These are phyloP conservation scores for Nemophila menziesii DNA, from an alignment of 257 asterid genomes.

Conservation along the genomic window DNA sequence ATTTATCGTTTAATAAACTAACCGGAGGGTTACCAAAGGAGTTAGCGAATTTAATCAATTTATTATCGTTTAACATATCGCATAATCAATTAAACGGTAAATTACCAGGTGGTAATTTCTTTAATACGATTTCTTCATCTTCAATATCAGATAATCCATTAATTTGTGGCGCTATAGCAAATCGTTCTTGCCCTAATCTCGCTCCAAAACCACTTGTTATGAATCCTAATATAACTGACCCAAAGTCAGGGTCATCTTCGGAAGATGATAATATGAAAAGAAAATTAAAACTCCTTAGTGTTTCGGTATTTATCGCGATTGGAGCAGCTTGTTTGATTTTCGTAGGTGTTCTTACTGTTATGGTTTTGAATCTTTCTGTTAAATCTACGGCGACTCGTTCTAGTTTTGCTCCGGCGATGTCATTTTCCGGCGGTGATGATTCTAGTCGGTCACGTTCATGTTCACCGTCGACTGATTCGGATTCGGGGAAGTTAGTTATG, in stretches of 20 bases:
- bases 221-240: slow-evolving; percentile 56
- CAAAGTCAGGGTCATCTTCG: slow-evolving; percentile 27
- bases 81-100: slow-evolving; percentile 82
- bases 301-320: slow-evolving; percentile 72
- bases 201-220: slow-evolving; percentile 83
- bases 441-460: slow-evolving; percentile 43
- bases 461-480: slow-evolving; percentile 45
- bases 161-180: slow-evolving; percentile 63
- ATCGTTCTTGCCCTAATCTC: slow-evolving; percentile 43
- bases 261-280: slow-evolving; percentile 46
- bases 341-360: slow-evolving; percentile 71
- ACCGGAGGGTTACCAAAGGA: slow-evolving; percentile 59
- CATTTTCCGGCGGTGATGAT: slow-evolving; percentile 63
- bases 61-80: slow-evolving; percentile 56
- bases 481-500: slow-evolving; percentile 85
- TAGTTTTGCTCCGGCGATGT: slow-evolving; percentile 40
- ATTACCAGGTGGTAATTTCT: slow-evolving; percentile 61
- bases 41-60: slow-evolving; percentile 49
- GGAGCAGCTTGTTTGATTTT: slow-evolving; percentile 77
- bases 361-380: slow-evolving; percentile 65
- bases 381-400: slow-evolving; percentile 42
- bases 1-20: slow-evolving; percentile 66
- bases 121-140: slow-evolving; percentile 61
- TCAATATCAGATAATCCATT: slow-evolving; percentile 58
- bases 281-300: slow-evolving; percentile 76